phyloP scores from a whole-genome alignment of 148 eudicot genomes.

The Persicaria tinctoria region DNA sequence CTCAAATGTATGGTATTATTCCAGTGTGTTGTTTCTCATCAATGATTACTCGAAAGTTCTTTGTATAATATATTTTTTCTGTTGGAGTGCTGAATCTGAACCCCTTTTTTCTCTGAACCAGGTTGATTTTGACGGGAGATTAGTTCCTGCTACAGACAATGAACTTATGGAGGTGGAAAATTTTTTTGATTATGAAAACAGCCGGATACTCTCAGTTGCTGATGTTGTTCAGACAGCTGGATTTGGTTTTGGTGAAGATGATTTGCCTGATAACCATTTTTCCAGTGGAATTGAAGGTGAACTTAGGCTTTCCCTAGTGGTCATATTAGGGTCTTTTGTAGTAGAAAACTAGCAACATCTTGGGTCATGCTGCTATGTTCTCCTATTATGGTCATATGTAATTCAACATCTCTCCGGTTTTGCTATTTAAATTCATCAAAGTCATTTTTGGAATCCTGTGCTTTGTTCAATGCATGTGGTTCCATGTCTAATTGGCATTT shows the following conservation, averaged over 20 bases:
- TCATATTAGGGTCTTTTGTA: background rate
- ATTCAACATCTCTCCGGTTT: background rate
- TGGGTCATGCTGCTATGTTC: background rate
- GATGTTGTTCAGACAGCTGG: constrained; percentile 29
- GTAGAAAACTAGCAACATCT: background rate
- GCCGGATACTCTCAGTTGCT: constrained; percentile 24
- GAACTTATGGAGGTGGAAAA: constrained; percentile 81
- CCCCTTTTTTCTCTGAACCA: constrained; percentile 11
- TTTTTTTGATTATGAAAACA: constrained; percentile 51
- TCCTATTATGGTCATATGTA: background rate
- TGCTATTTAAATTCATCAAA: background rate
- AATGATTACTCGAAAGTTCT: background rate
- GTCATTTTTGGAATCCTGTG: background rate
- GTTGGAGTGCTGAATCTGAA: constrained; percentile 2
- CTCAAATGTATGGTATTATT: background rate
- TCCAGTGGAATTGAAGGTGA: constrained; percentile 29
- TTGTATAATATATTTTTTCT: background rate
- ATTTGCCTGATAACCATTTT: constrained; percentile 19
- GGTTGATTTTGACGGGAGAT: constrained; percentile 76
- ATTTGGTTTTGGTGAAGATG: constrained; percentile 21
- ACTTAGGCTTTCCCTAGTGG: background rate
- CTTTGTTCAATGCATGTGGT: background rate
- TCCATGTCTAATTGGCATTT: background rate
- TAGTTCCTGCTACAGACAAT: constrained; percentile 82
- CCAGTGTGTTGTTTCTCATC: background rate